These are phyloP conservation scores for Centrapalus pauciflorus DNA, from an alignment of 129 eudicot species.

Conservation along the genomic window DNA sequence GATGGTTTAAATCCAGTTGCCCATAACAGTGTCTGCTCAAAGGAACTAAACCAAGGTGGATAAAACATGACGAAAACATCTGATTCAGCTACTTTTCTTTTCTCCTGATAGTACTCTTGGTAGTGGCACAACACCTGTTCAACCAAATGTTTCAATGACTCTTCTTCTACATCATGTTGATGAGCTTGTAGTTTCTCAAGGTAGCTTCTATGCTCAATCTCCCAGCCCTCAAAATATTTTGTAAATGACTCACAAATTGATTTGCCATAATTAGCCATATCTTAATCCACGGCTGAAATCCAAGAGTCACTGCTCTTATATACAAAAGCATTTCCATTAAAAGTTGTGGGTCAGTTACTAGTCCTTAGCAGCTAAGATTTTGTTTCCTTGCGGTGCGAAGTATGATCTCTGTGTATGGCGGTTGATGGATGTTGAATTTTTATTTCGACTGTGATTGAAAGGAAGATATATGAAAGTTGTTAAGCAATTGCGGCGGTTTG, in stretches of 20 bases:
- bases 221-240: slow-evolving; percentile 32
- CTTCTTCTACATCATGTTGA: neutral
- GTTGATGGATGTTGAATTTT: neutral
- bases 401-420: neutral
- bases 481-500: slow-evolving; percentile 15
- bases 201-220: slow-evolving; percentile 10
- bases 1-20: slow-evolving; percentile 46
- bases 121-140: slow-evolving; percentile 36
- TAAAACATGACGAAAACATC: slow-evolving; percentile 36
- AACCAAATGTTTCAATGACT: slow-evolving; percentile 21
- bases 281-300: neutral
- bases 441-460: neutral
- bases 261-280: neutral
- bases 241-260: slow-evolving; percentile 13
- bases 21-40: slow-evolving; percentile 42
- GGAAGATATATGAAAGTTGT: neutral
- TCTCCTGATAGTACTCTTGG: slow-evolving; percentile 35
- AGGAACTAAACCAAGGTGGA: slow-evolving; percentile 55
- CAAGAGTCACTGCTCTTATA: neutral
- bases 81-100: slow-evolving; percentile 18
- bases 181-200: slow-evolving; percentile 23
- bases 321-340: neutral
- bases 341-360: neutral
- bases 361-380: slow-evolving; percentile 15
- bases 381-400: neutral